Evolutionary conservation across 257 asterid genomes (phyloP).

Genomic region (Fraxinus quadrangulata): DNA sequence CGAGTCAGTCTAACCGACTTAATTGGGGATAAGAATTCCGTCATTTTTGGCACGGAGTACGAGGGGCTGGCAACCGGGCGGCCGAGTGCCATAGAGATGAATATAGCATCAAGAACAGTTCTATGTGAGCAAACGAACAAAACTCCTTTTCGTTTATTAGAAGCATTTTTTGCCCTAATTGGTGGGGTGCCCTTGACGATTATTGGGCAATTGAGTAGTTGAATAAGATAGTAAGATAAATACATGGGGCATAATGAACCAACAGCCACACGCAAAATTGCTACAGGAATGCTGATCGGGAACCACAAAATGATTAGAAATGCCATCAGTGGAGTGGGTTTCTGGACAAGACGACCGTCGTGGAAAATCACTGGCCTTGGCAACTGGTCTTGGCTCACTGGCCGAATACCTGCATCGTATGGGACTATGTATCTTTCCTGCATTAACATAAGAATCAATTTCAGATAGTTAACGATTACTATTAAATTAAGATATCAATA

Average conservation of each 20-base stretch:
- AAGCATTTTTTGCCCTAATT: not conserved
- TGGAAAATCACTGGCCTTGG: slow-evolving; percentile 44
- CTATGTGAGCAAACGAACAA: slow-evolving; percentile 35
- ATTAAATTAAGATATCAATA: too few species aligned
- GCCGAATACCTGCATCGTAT: slow-evolving; percentile 3
- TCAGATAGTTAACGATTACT: too few species aligned
- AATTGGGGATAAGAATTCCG: slow-evolving; percentile 27
- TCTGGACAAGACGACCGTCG: slow-evolving; percentile 42
- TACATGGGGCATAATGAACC: not conserved
- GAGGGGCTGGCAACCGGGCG: slow-evolving; percentile 29
- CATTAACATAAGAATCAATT: not conserved
- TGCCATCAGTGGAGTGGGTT: slow-evolving; percentile 35
- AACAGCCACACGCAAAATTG: slow-evolving; percentile 15
- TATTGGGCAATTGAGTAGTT: not conserved
- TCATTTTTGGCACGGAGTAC: slow-evolving; percentile 27
- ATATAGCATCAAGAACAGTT: slow-evolving; percentile 21
- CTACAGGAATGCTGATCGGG: slow-evolving; percentile 34
- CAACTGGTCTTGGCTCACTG: slow-evolving; percentile 23
- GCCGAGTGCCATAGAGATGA: slow-evolving; percentile 25
- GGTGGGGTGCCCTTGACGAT: slow-evolving; percentile 33
- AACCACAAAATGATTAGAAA: slow-evolving; percentile 39
- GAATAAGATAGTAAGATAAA: not conserved
- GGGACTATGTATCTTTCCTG: slow-evolving; percentile 42
- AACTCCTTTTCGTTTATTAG: slow-evolving; percentile 2
- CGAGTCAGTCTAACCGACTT: slow-evolving; percentile 24